Conservation (phyloP, 331 rosid species). For the Pyracantha coccinea region DNA sequence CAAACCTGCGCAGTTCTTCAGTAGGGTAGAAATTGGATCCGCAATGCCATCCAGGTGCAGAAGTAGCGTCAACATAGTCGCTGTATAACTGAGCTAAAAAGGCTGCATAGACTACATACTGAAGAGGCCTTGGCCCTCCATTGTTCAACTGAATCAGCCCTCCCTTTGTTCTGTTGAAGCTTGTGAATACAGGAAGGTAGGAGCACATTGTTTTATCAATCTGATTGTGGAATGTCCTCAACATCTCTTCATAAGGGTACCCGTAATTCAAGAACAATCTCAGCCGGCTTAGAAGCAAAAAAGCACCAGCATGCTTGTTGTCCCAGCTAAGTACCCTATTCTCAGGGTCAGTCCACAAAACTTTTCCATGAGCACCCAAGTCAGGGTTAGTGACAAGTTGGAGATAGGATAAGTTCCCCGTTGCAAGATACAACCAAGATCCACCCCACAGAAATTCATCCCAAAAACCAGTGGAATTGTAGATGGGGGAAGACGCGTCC, state of each 20-base stretch:
- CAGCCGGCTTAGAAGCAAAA: constrained; percentile 10
- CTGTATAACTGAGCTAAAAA: constrained; percentile 17
- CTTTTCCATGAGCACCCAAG: background rate
- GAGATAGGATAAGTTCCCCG: constrained; percentile 11
- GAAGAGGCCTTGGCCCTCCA: constrained; percentile 9
- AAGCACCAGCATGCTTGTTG: constrained; percentile 23
- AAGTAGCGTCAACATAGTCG: constrained; percentile 2
- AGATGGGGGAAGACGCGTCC: background rate
- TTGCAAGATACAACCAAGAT: constrained; percentile 18
- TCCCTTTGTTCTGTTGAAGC: constrained; percentile 12
- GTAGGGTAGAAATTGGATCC: background rate
- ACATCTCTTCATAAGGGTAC: constrained; percentile 14
- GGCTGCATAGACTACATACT: constrained; percentile 18
- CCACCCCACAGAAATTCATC: constrained; percentile 26
- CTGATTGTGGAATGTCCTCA: background rate
- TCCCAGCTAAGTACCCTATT: constrained; percentile 14
- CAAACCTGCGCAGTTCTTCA: background rate
- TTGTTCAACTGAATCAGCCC: constrained; percentile 17
- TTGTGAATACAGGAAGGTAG: background rate
- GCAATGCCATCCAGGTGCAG: constrained; percentile 1
- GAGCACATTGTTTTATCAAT: constrained; percentile 12
- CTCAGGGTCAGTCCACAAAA: background rate
- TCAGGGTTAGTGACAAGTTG: constrained; percentile 4
- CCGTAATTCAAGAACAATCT: constrained; percentile 7
- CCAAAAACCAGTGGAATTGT: constrained; percentile 19